A percentile compares a stretch with the other conserved stretches of the same genome.
phyloP scores from a whole-genome alignment of 2,329 filamentous ascomycete species.

The Penicillium occitanis region DNA sequence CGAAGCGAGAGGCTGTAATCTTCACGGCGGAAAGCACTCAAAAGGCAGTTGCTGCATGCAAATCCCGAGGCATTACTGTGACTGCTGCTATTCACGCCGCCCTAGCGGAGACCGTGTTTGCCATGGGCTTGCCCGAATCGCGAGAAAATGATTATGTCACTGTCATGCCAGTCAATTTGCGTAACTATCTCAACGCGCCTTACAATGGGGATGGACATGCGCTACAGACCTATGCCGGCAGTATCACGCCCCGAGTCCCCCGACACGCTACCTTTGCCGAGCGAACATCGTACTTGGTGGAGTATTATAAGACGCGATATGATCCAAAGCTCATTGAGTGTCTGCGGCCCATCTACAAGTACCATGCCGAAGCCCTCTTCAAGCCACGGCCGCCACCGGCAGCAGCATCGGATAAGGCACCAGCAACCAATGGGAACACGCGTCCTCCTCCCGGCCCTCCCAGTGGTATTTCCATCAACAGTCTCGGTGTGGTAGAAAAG shows the following conservation, averaged over 20 bases:
- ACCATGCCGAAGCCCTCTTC: slow-evolving; percentile 19
- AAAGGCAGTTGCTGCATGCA: slow-evolving; percentile 19
- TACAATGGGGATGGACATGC: slow-evolving; percentile 22
- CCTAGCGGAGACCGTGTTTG: slow-evolving; percentile 22
- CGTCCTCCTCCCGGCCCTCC: slow-evolving; percentile 17
- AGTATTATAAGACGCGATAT: slow-evolving; percentile 20
- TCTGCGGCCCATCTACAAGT: slow-evolving; percentile 21
- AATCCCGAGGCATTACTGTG: slow-evolving; percentile 19
- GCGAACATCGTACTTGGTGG: slow-evolving; percentile 14
- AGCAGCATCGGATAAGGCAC: not conserved
- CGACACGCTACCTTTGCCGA: slow-evolving; percentile 18
- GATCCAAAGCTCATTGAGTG: slow-evolving; percentile 13
- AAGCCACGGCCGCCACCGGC: not conserved
- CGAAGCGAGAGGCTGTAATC: slow-evolving; percentile 14
- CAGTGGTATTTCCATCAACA: slow-evolving; percentile 21
- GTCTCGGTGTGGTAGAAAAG: slow-evolving; percentile 22
- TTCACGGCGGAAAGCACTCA: slow-evolving; percentile 19
- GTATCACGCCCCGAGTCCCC: slow-evolving; percentile 20
- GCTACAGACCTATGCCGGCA: slow-evolving; percentile 21
- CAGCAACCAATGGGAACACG: not conserved
- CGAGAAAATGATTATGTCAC: slow-evolving; percentile 18
- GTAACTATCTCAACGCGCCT: slow-evolving; percentile 20
- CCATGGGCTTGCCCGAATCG: slow-evolving; percentile 7
- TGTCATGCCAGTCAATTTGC: slow-evolving; percentile 24
- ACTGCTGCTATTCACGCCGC: slow-evolving; percentile 23